Conservation (phyloP, 2,329 filamentous ascomycete species). For the Alternaria sp. region DNA sequence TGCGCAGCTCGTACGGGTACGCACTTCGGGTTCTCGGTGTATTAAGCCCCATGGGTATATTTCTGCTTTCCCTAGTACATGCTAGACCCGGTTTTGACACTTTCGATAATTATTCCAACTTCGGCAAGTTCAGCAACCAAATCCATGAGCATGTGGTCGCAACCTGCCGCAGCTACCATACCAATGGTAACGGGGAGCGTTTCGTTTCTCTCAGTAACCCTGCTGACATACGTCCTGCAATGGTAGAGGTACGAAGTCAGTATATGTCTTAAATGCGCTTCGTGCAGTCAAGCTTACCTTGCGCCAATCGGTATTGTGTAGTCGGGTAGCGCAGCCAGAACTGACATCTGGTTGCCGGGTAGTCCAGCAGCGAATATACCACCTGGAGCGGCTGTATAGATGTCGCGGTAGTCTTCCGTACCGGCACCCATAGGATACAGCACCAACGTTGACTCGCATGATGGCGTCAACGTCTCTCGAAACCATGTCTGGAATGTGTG, state of each 20-base stretch:
- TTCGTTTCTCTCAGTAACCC: slow-evolving; percentile 13
- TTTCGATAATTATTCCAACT: slow-evolving; percentile 3
- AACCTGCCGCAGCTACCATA: slow-evolving; percentile 14
- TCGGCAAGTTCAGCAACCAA: slow-evolving; percentile 15
- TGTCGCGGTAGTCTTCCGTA: slow-evolving; percentile 11
- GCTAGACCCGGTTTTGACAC: slow-evolving; percentile 15
- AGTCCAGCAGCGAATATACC: slow-evolving; percentile 10
- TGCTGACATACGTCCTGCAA: slow-evolving; percentile 3
- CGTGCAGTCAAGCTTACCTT: not conserved
- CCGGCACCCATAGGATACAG: slow-evolving; percentile 17
- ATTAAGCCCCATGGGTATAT: not conserved
- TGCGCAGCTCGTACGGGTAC: not conserved
- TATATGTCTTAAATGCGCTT: not conserved
- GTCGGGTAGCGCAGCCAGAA: slow-evolving; percentile 13
- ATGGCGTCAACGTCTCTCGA: slow-evolving; percentile 8
- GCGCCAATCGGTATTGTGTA: slow-evolving; percentile 17
- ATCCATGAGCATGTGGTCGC: slow-evolving; percentile 20
- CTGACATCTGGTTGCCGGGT: slow-evolving; percentile 9
- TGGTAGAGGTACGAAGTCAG: not conserved
- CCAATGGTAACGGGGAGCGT: slow-evolving; percentile 20
- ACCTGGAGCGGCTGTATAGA: not conserved
- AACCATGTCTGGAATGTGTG: slow-evolving; percentile 8
- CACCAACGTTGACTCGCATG: slow-evolving; percentile 12
- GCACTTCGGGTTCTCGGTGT: not conserved
- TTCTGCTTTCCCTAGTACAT: slow-evolving; percentile 1